Percentiles rank a stretch among this genome's conserved stretches.
phyloP scores from a whole-genome alignment of 257 asterid genomes.

The Lavandula angustifolia region DNA sequence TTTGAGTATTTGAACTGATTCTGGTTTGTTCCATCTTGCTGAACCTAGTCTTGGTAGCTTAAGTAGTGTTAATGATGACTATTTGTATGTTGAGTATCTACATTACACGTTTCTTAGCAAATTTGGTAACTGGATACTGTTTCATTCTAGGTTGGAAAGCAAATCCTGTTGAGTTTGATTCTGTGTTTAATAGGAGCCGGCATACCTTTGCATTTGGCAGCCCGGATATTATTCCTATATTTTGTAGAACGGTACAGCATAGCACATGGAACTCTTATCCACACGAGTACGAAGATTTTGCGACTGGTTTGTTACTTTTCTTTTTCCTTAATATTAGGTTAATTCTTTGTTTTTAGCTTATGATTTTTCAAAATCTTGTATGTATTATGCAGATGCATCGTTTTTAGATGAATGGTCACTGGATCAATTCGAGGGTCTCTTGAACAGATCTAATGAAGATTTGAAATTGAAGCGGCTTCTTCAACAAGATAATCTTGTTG shows the following conservation, averaged over 20 bases:
- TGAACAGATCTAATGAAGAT: constrained; percentile 80
- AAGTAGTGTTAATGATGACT: neutral
- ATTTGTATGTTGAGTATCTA: constrained; percentile 6
- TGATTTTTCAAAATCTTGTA: constrained; percentile 30
- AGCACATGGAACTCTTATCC: constrained; percentile 91
- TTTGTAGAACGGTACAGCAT: constrained; percentile 82
- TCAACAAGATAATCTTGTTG: constrained; percentile 80
- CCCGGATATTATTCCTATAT: constrained; percentile 90
- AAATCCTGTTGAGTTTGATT: constrained; percentile 97
- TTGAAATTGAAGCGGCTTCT: constrained; percentile 73
- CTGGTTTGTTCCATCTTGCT: constrained; percentile 7
- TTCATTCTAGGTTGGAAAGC: constrained; percentile 85
- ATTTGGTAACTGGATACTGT: constrained; percentile 27
- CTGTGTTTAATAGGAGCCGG: constrained; percentile 88
- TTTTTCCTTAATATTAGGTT: neutral
- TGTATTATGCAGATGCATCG: constrained; percentile 78
- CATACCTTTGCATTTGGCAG: constrained; percentile 95
- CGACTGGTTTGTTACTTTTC: constrained; percentile 70
- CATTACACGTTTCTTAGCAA: constrained; percentile 13
- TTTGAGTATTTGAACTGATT: constrained; percentile 17
- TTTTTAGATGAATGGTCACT: constrained; percentile 98
- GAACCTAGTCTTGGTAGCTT: constrained; percentile 13
- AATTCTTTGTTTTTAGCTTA: constrained; percentile 18
- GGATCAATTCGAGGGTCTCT: constrained; percentile 76
- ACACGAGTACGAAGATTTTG: constrained; percentile 89